Conservation (phyloP, 345 rosid species). For the Erysimum cheiranthoides region DNA sequence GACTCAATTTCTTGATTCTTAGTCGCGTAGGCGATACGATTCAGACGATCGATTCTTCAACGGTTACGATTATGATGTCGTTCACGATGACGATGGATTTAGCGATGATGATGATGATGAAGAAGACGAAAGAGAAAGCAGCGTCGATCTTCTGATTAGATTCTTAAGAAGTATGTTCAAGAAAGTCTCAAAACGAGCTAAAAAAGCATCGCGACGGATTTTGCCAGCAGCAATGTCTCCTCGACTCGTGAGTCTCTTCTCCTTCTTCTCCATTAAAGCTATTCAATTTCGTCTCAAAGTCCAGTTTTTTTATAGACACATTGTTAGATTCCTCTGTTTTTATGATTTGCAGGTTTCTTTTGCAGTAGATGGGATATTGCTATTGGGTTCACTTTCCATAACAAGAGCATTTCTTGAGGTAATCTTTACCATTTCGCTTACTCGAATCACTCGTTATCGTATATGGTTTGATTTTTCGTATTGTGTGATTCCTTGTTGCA, state of each 20-base stretch:
- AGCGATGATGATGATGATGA: constrained; percentile 60
- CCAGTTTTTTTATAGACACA: neutral
- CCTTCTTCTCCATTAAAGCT: neutral
- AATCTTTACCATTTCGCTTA: constrained; percentile 12
- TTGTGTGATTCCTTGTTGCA: constrained; percentile 6
- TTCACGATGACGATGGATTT: constrained; percentile 33
- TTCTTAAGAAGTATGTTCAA: constrained; percentile 66
- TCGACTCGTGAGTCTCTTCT: constrained; percentile 56
- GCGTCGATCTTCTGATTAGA: constrained; percentile 69
- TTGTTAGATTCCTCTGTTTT: neutral
- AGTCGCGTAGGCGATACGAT: constrained; percentile 55
- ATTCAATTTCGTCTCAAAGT: neutral
- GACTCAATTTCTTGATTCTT: constrained; percentile 14
- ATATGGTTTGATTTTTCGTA: neutral
- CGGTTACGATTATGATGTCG: constrained; percentile 38
- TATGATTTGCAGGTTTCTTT: constrained; percentile 60
- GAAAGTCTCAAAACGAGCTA: constrained; percentile 73
- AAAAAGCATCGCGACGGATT: constrained; percentile 69
- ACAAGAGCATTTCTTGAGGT: constrained; percentile 81
- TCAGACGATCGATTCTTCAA: constrained; percentile 54
- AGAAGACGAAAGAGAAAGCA: constrained; percentile 69
- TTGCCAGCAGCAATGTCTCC: constrained; percentile 71
- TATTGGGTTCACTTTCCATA: constrained; percentile 70
- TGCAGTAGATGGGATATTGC: constrained; percentile 83
- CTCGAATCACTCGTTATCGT: neutral